Evolutionary conservation across 2,329 filamentous ascomycete genomes (phyloP).

Genomic region (Fusarium paranaense): DNA sequence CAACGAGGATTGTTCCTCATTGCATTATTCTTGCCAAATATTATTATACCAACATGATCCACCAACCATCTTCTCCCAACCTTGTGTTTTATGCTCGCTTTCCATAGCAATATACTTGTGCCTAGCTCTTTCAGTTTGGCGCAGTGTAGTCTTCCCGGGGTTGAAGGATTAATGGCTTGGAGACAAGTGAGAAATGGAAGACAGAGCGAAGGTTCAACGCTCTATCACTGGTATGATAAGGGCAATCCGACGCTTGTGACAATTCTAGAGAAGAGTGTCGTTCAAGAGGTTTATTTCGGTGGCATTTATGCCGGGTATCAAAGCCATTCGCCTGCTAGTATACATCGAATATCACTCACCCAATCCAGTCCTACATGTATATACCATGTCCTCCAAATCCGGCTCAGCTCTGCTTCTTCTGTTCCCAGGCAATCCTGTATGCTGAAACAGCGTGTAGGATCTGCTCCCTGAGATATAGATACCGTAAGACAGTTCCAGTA

Average conservation of each 20-base stretch:
- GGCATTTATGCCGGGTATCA: neutral
- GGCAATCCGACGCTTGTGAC: too few relatives aligned
- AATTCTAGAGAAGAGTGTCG: too few relatives aligned
- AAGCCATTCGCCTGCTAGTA: neutral
- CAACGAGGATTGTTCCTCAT: neutral
- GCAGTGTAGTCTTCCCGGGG: too few relatives aligned
- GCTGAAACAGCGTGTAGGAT: constrained; percentile 1
- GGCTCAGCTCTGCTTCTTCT: neutral
- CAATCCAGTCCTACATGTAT: neutral
- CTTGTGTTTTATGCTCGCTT: neutral
- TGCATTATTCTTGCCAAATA: neutral
- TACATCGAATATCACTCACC: neutral
- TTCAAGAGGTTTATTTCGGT: neutral
- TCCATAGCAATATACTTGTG: neutral
- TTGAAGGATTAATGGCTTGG: too few relatives aligned
- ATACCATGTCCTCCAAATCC: neutral
- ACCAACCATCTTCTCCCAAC: neutral
- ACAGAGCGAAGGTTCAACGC: too few relatives aligned
- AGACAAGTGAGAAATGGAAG: too few relatives aligned
- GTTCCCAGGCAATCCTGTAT: neutral
- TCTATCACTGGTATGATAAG: too few relatives aligned
- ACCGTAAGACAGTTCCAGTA: neutral
- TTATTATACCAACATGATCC: neutral
- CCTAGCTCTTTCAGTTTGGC: neutral
- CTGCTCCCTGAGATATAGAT: neutral